Evolutionary conservation across 345 rosid genomes (phyloP), one percentile per base, ranked within the genome.

Genomic region (Trapa bicornis): DNA sequence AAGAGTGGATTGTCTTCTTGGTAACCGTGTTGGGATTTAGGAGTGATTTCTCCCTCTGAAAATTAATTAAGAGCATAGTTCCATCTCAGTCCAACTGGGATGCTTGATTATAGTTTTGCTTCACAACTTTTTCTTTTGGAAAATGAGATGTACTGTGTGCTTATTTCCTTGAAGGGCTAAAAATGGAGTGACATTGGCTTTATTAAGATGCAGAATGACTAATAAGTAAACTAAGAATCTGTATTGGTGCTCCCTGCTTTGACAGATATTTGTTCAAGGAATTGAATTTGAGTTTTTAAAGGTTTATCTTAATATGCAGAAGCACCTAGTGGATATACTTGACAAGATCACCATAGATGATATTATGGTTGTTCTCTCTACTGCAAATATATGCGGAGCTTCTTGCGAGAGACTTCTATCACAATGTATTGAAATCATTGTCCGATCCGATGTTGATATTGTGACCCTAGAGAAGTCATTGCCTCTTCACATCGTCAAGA

Each of bases 381-480:
- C 86, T 60, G 86, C 85, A 73, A 73, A 75, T 68, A 72, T 75
- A 1, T 92, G 98, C 48, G 80, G 80, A 63, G 70, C 73, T 58
- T 71, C 75, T 12, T 92, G 91, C 69, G 85, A 83, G 76, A 81
- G 71, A 69, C 70, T 87, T 77, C 57, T 68, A 5, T 75, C 73
- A 47, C 81, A 75, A 66, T 86, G 95, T 66, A 53, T 82, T 33
- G 83, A 86, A 50, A 81, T 73, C 52, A 37, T 82, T 41, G 88
- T 77, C 58, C 82, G 82, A 73, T 92, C 98, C 5, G 74, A 89
- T 72, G 73, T 82, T 5, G 96, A 86, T 74, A 32, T 71, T 2
- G 70, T 83, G 17, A 83, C 82, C 61, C 86, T 92, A 54, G 94
- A 86, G 1, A 87, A 81, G 75, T 79, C 88, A 67, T 73, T 92